Conservation (phyloP, 1,284 basidiomycete species). For the Mycosarcoma maydis region DNA sequence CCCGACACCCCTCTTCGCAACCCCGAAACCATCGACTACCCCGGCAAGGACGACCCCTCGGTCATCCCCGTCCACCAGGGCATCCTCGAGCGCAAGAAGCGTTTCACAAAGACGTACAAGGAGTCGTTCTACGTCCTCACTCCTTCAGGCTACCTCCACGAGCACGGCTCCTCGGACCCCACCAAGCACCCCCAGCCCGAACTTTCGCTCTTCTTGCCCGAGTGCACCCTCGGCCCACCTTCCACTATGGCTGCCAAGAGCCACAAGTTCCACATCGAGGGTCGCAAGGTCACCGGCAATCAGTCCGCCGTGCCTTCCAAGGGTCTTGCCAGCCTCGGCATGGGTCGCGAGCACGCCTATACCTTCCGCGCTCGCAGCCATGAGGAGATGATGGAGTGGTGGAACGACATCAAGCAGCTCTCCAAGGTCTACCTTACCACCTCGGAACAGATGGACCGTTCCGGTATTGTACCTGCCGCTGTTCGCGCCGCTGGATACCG, state of each 20-base stretch:
- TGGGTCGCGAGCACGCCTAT: slow-evolving; percentile 76
- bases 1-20: slow-evolving; percentile 82
- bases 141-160: slow-evolving; percentile 93
- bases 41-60: slow-evolving; percentile 89
- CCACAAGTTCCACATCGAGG: slow-evolving; percentile 98
- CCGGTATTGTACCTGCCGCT: slow-evolving; percentile 90
- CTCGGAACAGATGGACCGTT: slow-evolving; percentile 90
- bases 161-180: slow-evolving; percentile 84
- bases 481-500: slow-evolving; percentile 86
- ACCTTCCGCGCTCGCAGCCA: slow-evolving; percentile 88
- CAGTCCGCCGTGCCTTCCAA: slow-evolving; percentile 73
- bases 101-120: slow-evolving; percentile 89
- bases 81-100: slow-evolving; percentile 93
- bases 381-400: slow-evolving; percentile 99
- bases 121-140: slow-evolving; percentile 86
- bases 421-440: slow-evolving; percentile 95
- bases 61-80: slow-evolving; percentile 90
- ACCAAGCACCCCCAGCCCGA: slow-evolving; percentile 74
- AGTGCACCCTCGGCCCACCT: slow-evolving; percentile 96
- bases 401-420: slow-evolving; percentile 97
- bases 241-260: slow-evolving; percentile 76
- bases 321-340: slow-evolving; percentile 71
- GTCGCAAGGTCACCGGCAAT: slow-evolving; percentile 79
- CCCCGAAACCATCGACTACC: slow-evolving; percentile 79
- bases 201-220: slow-evolving; percentile 91